These are phyloP conservation scores for Penicillium waksmanii DNA, from an alignment of 495 filamentous ascomycete genomes.

Conservation along the genomic window DNA sequence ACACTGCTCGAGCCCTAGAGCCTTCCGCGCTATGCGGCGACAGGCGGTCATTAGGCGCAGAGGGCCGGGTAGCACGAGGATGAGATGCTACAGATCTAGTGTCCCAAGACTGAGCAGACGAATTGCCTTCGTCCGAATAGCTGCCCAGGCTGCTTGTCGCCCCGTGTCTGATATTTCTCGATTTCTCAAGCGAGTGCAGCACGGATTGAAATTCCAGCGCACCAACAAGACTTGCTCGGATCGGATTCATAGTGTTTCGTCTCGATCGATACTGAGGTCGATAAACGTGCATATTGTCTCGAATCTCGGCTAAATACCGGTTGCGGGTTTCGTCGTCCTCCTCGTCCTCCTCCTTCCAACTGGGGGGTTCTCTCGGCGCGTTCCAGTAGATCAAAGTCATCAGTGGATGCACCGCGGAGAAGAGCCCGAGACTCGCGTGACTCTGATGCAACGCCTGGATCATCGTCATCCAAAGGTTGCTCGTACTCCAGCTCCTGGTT, in stretches of 20 bases:
- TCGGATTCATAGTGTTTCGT: constrained; percentile 77
- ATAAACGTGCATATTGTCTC: constrained; percentile 88
- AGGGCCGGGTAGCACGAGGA: constrained; percentile 43
- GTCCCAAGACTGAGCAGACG: constrained; percentile 50
- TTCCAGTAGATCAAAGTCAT: constrained; percentile 78
- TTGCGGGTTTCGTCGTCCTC: constrained; percentile 74
- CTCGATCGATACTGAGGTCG: constrained; percentile 65
- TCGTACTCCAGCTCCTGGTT: constrained; percentile 72
- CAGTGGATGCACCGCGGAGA: constrained; percentile 52
- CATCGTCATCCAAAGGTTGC: constrained; percentile 73
- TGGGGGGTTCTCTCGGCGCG: constrained; percentile 49
- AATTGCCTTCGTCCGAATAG: constrained; percentile 69
- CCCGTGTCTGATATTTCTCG: constrained; percentile 67
- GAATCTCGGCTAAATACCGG: constrained; percentile 78
- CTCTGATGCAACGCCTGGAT: constrained; percentile 57
- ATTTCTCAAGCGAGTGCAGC: constrained; percentile 77
- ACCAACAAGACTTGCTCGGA: constrained; percentile 90
- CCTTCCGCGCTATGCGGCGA: constrained; percentile 37
- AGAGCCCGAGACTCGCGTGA: constrained; percentile 59
- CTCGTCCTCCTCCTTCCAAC: constrained; percentile 53
- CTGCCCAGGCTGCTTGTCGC: constrained; percentile 68
- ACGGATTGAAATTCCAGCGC: constrained; percentile 93
- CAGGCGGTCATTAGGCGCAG: constrained; percentile 29
- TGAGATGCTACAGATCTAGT: constrained; percentile 48
- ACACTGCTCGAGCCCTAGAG: constrained; percentile 62